Conservation (phyloP, 2,329 filamentous ascomycete species). For the Coniochaeta sp. region DNA sequence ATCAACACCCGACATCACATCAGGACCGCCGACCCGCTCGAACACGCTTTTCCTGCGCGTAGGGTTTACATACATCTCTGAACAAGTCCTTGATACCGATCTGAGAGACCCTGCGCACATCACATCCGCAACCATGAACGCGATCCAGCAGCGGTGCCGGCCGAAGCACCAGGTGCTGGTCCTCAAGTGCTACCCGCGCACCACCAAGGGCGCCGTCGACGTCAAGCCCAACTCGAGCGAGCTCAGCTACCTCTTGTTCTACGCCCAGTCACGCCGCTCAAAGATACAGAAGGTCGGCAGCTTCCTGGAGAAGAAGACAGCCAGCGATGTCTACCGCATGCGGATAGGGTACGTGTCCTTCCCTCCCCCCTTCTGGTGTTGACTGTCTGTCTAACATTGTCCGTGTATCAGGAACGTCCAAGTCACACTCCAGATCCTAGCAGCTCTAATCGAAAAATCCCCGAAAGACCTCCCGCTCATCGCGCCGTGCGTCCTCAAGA, state of each 20-base stretch:
- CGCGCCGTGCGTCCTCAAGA: slow-evolving; percentile 74
- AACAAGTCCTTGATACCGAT: neutral
- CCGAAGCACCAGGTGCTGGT: slow-evolving; percentile 96
- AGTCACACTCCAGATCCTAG: slow-evolving; percentile 88
- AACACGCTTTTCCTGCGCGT: neutral
- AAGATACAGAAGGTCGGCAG: slow-evolving; percentile 95
- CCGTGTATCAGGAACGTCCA: slow-evolving; percentile 68
- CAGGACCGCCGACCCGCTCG: neutral
- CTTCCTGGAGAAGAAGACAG: slow-evolving; percentile 91
- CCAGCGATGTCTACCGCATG: slow-evolving; percentile 81
- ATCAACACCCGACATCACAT: neutral
- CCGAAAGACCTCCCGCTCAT: slow-evolving; percentile 87
- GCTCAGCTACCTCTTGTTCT: slow-evolving; percentile 94
- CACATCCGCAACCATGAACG: slow-evolving; percentile 42
- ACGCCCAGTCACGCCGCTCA: slow-evolving; percentile 86
- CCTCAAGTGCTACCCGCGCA: slow-evolving; percentile 92
- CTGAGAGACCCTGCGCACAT: neutral
- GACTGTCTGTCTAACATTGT: neutral
- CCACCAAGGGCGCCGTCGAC: slow-evolving; percentile 83
- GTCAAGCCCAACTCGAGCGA: slow-evolving; percentile 96
- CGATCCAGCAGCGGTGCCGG: slow-evolving; percentile 62
- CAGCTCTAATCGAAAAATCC: slow-evolving; percentile 86
- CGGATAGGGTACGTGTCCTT: slow-evolving; percentile 78
- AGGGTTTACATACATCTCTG: neutral
- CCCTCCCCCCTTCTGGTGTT: too few species aligned